phyloP scores from a whole-genome alignment of 2,329 filamentous ascomycete species.

The Colletotrichum truncatum region DNA sequence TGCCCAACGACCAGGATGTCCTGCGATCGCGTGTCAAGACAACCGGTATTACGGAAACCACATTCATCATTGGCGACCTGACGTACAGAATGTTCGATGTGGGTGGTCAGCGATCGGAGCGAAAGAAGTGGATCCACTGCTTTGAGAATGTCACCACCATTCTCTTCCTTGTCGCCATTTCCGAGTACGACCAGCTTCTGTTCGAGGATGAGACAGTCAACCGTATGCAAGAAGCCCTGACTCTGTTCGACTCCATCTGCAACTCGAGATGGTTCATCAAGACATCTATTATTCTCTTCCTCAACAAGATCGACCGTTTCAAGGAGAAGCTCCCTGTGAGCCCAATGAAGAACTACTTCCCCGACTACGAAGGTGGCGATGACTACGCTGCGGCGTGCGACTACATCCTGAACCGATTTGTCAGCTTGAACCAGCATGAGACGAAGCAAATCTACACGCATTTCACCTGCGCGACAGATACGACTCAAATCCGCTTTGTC shows the following conservation, averaged over 20 bases:
- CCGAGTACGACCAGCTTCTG: conserved; percentile 94
- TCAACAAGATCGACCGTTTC: conserved; percentile 92
- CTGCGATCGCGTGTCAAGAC: conserved; percentile 97
- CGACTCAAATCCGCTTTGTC: conserved; percentile 98
- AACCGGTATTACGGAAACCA: conserved; percentile 96
- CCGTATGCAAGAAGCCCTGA: conserved; percentile 90
- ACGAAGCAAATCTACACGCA: conserved; percentile 99
- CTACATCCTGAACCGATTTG: conserved; percentile 98
- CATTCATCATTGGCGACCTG: conserved; percentile 92
- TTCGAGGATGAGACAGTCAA: conserved; percentile 98
- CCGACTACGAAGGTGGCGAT: conserved; percentile 92
- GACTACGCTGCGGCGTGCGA: conserved; percentile 97
- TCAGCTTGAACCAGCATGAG: conserved; percentile 98
- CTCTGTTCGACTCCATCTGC: conserved; percentile 87
- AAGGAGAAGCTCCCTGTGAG: conserved; percentile 85
- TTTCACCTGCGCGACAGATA: conserved; percentile 98
- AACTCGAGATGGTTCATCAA: conserved; percentile 92
- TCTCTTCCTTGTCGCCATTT: conserved; percentile 95
- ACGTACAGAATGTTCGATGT: conserved; percentile 99
- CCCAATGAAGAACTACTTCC: conserved; percentile 90
- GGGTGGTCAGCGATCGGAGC: conserved; percentile 92
- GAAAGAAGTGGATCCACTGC: conserved; percentile 99
- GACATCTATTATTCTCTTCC: conserved; percentile 87
- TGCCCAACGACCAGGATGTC: conserved; percentile 95
- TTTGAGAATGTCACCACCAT: conserved; percentile 98